A percentile compares a stretch with the other conserved stretches of the same genome.
Conservation (phyloP, 495 filamentous ascomycete genomes). For the Immersiella caudata region DNA sequence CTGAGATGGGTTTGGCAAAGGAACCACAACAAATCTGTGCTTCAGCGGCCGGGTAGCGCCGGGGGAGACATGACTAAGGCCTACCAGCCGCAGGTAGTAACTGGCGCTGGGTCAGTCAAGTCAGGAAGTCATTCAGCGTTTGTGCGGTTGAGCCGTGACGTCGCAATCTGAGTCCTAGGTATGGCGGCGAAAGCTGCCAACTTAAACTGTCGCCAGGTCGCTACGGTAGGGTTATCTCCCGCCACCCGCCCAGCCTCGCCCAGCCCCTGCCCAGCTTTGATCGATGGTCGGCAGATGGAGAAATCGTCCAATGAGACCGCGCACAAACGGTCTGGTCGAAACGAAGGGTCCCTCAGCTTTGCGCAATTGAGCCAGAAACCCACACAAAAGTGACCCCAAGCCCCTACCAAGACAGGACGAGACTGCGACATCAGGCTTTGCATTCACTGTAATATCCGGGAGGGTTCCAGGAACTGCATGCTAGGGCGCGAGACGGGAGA, state of each 20-base stretch:
- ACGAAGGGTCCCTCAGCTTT: background rate
- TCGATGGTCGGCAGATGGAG: constrained; percentile 11
- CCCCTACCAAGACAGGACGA: background rate
- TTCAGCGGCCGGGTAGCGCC: background rate
- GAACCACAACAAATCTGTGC: background rate
- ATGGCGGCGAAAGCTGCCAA: background rate
- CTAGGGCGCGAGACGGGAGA: no score
- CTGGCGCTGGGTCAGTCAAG: background rate
- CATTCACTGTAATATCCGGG: background rate
- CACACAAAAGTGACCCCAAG: background rate
- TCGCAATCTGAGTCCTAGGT: background rate
- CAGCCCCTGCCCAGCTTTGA: background rate
- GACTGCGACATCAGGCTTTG: background rate
- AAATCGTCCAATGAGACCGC: background rate
- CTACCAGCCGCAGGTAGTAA: background rate
- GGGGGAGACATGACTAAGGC: constrained; percentile 17
- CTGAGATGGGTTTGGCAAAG: background rate
- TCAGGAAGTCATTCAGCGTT: background rate
- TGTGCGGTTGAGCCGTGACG: background rate
- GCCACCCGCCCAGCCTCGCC: background rate
- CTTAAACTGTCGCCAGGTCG: background rate
- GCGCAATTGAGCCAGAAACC: background rate
- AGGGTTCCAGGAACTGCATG: background rate
- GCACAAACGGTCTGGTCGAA: background rate
- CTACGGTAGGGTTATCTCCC: background rate